phyloP scores from a whole-genome alignment of 179 eudicot genomes.

The Silene vulgaris region DNA sequence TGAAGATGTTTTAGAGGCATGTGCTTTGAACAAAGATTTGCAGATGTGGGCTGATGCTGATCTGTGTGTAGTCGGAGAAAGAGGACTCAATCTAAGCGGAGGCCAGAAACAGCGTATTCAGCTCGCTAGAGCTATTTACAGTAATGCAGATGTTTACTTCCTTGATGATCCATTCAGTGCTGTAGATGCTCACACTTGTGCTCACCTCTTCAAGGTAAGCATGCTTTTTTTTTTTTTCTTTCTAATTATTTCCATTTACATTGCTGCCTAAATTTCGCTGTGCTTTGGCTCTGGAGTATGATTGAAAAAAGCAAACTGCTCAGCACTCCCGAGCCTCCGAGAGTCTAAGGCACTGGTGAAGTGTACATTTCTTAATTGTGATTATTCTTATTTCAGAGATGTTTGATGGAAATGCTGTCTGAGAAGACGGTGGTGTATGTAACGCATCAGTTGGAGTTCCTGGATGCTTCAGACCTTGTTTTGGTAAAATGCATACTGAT shows the following conservation, averaged over 20 bases:
- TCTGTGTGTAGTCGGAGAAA: constrained; percentile 66
- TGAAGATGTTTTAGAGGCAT: constrained; percentile 65
- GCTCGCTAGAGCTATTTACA: constrained; percentile 75
- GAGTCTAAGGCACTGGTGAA: not conserved
- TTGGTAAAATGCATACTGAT: constrained; percentile 41
- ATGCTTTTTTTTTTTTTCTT: constrained; percentile 3
- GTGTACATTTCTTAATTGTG: not conserved
- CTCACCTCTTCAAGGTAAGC: constrained; percentile 76
- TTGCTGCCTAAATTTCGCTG: not conserved
- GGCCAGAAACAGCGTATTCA: constrained; percentile 94
- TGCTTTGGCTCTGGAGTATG: not conserved
- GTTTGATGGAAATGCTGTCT: constrained; percentile 50
- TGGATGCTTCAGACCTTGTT: constrained; percentile 74
- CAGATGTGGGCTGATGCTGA: constrained; percentile 73
- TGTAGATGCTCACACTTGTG: constrained; percentile 90
- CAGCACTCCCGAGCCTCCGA: too few species aligned
- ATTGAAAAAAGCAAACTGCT: too few species aligned
- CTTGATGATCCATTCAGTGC: constrained; percentile 98
- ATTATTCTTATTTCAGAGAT: constrained; percentile 37
- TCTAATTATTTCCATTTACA: not conserved
- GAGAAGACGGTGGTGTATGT: constrained; percentile 72
- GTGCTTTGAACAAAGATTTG: constrained; percentile 67
- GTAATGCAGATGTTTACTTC: constrained; percentile 70
- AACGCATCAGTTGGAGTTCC: constrained; percentile 80
- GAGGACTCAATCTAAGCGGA: constrained; percentile 83